Evolutionary conservation across 2,329 filamentous ascomycete species (phyloP), one percentile per base, ranked within the genome.

Genomic region (Torrubiellomyces zombiae): DNA sequence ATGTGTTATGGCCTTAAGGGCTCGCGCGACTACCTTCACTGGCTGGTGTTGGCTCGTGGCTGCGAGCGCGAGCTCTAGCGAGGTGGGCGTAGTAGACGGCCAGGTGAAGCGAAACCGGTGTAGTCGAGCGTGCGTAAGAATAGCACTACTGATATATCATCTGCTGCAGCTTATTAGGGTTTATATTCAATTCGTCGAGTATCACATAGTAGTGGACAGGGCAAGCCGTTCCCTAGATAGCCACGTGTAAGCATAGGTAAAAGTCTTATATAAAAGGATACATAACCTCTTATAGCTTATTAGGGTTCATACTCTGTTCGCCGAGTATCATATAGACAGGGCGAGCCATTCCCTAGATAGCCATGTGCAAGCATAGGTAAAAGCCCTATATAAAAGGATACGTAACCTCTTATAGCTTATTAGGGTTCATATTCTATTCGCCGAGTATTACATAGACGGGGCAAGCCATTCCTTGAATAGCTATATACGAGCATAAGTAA

Each of bases 51-150:
- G 58, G 47, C 40, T 86, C 74, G 36, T 95, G 86, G 5, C 72
- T 60, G 26, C 72, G 72, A 11, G 80, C 81, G 25, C 89, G 79
- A 30, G 73, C 70, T 7, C 82, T 76, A 18, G 83, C 83, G 33
- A 95, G 53, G 50, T 98, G 89, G 0, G 89, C 83, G 38, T 98
- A 98, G 61, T 98, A 98, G 1, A 95, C 76, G 0, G 89, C 83
- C 0, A 89, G 89, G 36, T 73, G 79, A 1, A 89, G 53, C 0
- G 85, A 94, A 0, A 98, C 85, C 0, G 86, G 82, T 0, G 85
- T 95, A 0, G 85, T 94, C 0, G 85, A 86, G 10, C 86, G 72
- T 29, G 77, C 74, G 43, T 93, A 98, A 30, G 91, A 82, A 50
- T 93, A 95, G 21, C 77, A 91, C 34, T 93, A 82, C 38, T 92